Evolutionary conservation across 179 eudicot genomes (phyloP), one percentile per base, ranked within the genome.

Genomic region (Drosera spatulata): DNA sequence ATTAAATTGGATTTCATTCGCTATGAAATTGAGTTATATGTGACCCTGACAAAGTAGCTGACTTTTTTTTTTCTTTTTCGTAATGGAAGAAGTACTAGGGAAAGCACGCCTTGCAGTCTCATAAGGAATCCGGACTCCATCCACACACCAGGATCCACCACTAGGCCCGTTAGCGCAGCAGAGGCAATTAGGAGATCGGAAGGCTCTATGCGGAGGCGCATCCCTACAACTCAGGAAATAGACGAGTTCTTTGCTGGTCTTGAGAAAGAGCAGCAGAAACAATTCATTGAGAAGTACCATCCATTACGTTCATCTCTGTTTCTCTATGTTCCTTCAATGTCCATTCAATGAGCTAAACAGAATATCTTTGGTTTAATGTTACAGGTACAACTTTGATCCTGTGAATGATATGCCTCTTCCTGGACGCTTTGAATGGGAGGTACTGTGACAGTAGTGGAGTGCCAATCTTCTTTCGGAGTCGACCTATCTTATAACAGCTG

Each of bases 381-480:
- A n/a, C 80, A 86, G 94, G 81, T 86, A 86, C 78, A 86, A 86
- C 80, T 86, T 77, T 59, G 89, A 86, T 57, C 60, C 77, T n/a
- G 69, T 64, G 69, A 84, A 77, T 9, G 95, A 86, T 66, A 60
- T 61, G 56, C 87, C 95, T 46, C 79, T 81, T 49, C 69, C 85
- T 0, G 95, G 95, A 54, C 80, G 85, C 12, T 86, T 69, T 11
- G 89, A 86, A 51, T 86, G 95, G 95, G 89, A 81, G 67, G 65
- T 74, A 67, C 75, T 86, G 59, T 75, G 75, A 57, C 65, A 69
- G 38, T 80, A 39, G 41, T 9, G 13, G 56, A 40, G 39, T 7
- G 59, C 44, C 42, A 7, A 10, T 6, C 14, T 38, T 15, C 67
- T 2, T 62, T 10, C 44, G 40, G 42, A 46, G 12, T 7, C 59